Percentiles rank a stretch among this genome's conserved stretches.
Evolutionary conservation across 208 protist species (phyloP).

Genomic region (Novymonas esmeraldas): DNA sequence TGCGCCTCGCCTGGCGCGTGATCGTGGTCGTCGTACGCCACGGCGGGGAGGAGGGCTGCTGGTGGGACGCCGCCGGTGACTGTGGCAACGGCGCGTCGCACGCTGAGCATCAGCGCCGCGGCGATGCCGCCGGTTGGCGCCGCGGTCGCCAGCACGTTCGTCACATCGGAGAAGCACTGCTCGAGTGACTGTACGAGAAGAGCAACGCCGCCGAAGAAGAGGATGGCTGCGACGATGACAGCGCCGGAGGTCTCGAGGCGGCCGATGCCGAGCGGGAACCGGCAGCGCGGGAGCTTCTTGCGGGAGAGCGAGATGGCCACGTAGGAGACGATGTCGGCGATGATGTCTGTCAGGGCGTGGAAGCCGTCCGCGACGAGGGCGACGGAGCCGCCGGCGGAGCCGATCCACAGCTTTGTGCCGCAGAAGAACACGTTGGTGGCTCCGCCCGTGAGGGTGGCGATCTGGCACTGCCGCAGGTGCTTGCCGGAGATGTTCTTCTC

Average conservation of each 20-base stretch:
- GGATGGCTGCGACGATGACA: conserved; percentile 74
- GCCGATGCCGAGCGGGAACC: conserved; percentile 85
- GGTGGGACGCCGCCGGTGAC: neutral
- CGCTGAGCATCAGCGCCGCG: conserved; percentile 8
- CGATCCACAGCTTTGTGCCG: conserved; percentile 72
- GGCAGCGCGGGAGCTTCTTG: conserved; percentile 73
- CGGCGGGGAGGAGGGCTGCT: no score
- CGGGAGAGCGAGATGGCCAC: conserved; percentile 60
- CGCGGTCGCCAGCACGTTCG: conserved; percentile 10
- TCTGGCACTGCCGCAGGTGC: conserved; percentile 66
- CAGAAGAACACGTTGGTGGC: conserved; percentile 83
- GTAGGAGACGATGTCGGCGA: conserved; percentile 85
- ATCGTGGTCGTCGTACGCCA: neutral
- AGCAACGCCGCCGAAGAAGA: conserved; percentile 75
- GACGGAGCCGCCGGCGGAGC: conserved; percentile 77
- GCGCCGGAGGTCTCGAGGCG: conserved; percentile 83
- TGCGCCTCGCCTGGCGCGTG: conserved; percentile 22
- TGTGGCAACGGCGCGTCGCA: conserved; percentile 5
- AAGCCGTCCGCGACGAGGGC: conserved; percentile 89
- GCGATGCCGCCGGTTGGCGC: conserved; percentile 16
- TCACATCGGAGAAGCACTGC: conserved; percentile 43
- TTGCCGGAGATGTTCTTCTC: conserved; percentile 54
- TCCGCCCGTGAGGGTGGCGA: conserved; percentile 69
- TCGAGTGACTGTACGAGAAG: conserved; percentile 76
- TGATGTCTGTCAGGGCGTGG: conserved; percentile 83